phyloP scores from a whole-genome alignment of 2,329 filamentous ascomycete genomes.

The Alternaria gansuensis region DNA sequence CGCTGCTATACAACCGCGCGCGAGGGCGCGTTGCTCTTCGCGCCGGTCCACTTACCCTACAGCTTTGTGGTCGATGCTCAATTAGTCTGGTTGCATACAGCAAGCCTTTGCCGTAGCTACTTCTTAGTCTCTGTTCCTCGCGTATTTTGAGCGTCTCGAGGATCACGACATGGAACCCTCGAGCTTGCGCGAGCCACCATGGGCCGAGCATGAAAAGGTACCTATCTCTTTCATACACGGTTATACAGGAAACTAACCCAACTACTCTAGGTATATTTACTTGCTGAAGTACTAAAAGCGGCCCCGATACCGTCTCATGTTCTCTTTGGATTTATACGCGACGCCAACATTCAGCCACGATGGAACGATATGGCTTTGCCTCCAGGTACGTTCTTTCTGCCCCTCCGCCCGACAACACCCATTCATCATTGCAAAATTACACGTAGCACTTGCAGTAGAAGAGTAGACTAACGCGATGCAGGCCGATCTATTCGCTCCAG shows the following conservation, averaged over 20 bases:
- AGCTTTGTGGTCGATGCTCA: slow-evolving; percentile 49
- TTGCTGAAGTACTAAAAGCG: slow-evolving; percentile 63
- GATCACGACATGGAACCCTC: slow-evolving; percentile 53
- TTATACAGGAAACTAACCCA: slow-evolving; percentile 4
- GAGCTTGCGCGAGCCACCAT: slow-evolving; percentile 51
- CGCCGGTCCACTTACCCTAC: slow-evolving; percentile 46
- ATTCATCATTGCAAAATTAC: background rate
- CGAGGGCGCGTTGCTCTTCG: slow-evolving; percentile 40
- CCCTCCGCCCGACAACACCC: background rate
- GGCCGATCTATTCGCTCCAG: slow-evolving; percentile 51
- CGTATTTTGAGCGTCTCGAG: slow-evolving; percentile 22
- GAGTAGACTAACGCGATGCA: slow-evolving; percentile 29
- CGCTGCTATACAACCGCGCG: slow-evolving; percentile 38
- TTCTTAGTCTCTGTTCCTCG: slow-evolving; percentile 45
- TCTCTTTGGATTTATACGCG: slow-evolving; percentile 57
- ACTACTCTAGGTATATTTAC: slow-evolving; percentile 52
- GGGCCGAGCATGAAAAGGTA: slow-evolving; percentile 60
- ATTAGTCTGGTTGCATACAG: slow-evolving; percentile 49
- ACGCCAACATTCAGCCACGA: slow-evolving; percentile 55
- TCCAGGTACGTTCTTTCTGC: slow-evolving; percentile 53
- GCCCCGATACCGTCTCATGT: slow-evolving; percentile 55
- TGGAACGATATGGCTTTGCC: slow-evolving; percentile 62
- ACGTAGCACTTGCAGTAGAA: background rate
- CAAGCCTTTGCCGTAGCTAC: slow-evolving; percentile 40
- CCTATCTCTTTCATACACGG: slow-evolving; percentile 25